Base-by-base conservation (phyloP, 306 rosid genomes). In the Cicer yamashitae region DNA sequence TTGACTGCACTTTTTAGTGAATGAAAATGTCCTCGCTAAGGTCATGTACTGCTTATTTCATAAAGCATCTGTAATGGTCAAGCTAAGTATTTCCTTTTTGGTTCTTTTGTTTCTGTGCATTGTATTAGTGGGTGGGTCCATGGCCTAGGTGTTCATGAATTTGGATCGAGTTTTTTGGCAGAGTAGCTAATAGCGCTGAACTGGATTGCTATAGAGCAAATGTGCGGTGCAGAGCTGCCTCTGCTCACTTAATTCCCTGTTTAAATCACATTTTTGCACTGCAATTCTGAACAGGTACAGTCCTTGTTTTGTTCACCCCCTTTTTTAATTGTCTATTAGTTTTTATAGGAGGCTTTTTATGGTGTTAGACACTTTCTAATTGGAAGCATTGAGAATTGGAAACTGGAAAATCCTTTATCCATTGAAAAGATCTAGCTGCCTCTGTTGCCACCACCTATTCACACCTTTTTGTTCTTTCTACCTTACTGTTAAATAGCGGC, bases 1-100 rank as follows among this genome's bases (percentile, higher is more conserved):
- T 74, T 15, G 65, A 25, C 10, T 63, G 66, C 53, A 54, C 40
- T 43, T 48, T 47, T 65, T 54, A 53, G 58, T 63, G 12, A 52
- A 67, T 46, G 11, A 34, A 40, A 8, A 45, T 10, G 44, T 52
- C 67, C 15, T 10, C 7, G 5, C 57, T 14, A 38, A 34, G 7
- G 39, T 69, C 25, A 22, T 12, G 1, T 14, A 30, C 34, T 4
- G n/a, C 61, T 38, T 57, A 13, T 25, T 25, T 3, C 34, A 25
- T 3, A 3, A 76, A 43, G 7, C 56, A 48, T 65, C 44, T 17
- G 3, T 47, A 56, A 44, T 34, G 40, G 40, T 65, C 22, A 58
- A 58, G 34, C 20, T 53, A 56, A 40, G 47, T 20, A 34, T 56
- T 72, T 48, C n/a, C 9, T 20, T 17, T 58, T 76, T 18, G 11